Conservation (phyloP, 1,284 basidiomycete species). For the Boletus hoseneyae region DNA sequence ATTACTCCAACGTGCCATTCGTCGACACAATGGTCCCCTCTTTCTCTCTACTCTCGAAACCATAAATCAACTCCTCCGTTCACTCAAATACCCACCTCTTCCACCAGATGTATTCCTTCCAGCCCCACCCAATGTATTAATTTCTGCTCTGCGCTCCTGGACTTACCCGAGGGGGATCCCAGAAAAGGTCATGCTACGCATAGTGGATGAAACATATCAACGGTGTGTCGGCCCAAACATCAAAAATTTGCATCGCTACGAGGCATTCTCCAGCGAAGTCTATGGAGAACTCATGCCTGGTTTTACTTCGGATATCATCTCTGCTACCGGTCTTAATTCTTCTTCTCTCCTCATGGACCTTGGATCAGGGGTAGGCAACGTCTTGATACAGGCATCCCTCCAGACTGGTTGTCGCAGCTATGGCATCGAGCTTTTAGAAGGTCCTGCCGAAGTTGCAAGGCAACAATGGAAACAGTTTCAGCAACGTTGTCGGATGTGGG, state of each 20-base stretch:
- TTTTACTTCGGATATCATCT: constrained; percentile 63
- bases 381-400: constrained; percentile 70
- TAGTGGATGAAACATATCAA: constrained; percentile 78
- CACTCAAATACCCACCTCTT: constrained; percentile 59
- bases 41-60: constrained; percentile 57
- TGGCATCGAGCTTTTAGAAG: constrained; percentile 64
- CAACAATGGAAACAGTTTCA: constrained; percentile 60
- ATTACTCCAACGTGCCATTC: constrained; percentile 60
- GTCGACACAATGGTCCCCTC: constrained; percentile 61
- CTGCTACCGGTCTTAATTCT: constrained; percentile 52
- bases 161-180: constrained; percentile 44
- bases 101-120: constrained; percentile 46
- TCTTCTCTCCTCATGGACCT: constrained; percentile 69
- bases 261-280: constrained; percentile 70
- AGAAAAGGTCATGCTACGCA: constrained; percentile 56
- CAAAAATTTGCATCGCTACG: constrained; percentile 59
- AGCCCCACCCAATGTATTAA: constrained; percentile 46
- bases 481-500: constrained; percentile 74
- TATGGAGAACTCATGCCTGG: constrained; percentile 76
- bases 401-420: constrained; percentile 72
- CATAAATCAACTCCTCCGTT: constrained; percentile 56
- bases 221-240: constrained; percentile 72
- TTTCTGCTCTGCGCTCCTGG: constrained; percentile 48
- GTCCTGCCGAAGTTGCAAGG: constrained; percentile 61
- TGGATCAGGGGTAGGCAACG: constrained; percentile 78